Percentiles rank a stretch among this genome's conserved stretches.
Conservation (phyloP, 805 yeast species). For the Kregervanrija pseudodelftensis region DNA sequence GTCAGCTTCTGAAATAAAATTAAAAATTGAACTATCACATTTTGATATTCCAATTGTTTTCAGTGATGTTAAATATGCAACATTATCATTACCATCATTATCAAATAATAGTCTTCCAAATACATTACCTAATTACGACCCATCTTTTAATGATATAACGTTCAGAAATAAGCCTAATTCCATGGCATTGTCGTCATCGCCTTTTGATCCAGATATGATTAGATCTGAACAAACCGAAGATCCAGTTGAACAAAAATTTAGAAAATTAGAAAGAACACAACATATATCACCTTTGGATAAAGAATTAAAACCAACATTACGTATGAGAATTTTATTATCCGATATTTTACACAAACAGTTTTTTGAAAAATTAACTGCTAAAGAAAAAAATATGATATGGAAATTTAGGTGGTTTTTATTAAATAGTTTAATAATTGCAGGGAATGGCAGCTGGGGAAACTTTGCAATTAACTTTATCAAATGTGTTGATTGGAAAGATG, state of each 20-base stretch:
- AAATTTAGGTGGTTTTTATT: slow-evolving; percentile 77
- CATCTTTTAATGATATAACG: slow-evolving; percentile 19
- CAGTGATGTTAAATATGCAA: slow-evolving; percentile 45
- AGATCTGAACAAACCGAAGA: slow-evolving; percentile 42
- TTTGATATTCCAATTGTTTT: slow-evolving; percentile 70
- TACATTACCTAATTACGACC: slow-evolving; percentile 14
- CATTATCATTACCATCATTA: slow-evolving; percentile 21
- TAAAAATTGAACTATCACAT: slow-evolving; percentile 47
- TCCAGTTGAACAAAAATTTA: slow-evolving; percentile 83
- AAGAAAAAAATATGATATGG: slow-evolving; percentile 86
- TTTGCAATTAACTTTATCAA: slow-evolving; percentile 61
- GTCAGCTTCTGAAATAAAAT: slow-evolving; percentile 3
- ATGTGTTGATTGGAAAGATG: slow-evolving; percentile 84
- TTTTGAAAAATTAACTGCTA: slow-evolving; percentile 69
- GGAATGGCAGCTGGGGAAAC: slow-evolving; percentile 29
- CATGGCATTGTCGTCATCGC: slow-evolving; percentile 16
- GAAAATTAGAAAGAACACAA: slow-evolving; percentile 77
- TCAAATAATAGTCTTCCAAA: slow-evolving; percentile 14
- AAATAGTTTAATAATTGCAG: slow-evolving; percentile 36
- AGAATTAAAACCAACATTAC: slow-evolving; percentile 84
- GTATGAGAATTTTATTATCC: slow-evolving; percentile 64
- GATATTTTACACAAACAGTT: slow-evolving; percentile 72
- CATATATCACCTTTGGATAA: slow-evolving; percentile 70
- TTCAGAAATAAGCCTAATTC: slow-evolving; percentile 15
- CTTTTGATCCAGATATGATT: slow-evolving; percentile 64